These are phyloP conservation scores for Puccinia horiana DNA, from an alignment of 1,284 basidiomycete genomes.

Conservation along the genomic window DNA sequence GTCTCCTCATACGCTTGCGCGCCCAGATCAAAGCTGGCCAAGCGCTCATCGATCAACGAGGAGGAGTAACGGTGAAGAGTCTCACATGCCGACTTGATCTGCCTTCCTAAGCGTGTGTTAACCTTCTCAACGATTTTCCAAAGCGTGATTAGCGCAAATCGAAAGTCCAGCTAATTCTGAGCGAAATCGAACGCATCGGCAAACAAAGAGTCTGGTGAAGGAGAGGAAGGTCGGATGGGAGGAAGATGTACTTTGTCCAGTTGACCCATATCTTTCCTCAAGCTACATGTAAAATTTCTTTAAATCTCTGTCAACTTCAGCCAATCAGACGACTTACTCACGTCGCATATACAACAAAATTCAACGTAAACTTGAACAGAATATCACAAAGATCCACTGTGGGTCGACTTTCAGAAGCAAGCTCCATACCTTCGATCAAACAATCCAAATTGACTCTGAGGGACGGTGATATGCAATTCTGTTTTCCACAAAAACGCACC, in stretches of 20 bases:
- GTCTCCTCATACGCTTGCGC: background rate
- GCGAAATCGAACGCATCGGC: constrained; percentile 38
- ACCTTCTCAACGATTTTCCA: constrained; percentile 32
- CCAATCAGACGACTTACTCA: background rate
- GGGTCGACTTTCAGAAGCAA: background rate
- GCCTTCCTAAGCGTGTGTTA: background rate
- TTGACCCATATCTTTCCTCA: constrained; percentile 26
- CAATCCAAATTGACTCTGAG: constrained; percentile 13
- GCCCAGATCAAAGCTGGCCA: background rate
- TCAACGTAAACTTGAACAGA: constrained; percentile 22
- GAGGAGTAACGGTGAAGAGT: constrained; percentile 18
- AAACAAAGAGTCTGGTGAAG: background rate
- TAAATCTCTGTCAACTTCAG: background rate
- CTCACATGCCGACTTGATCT: constrained; percentile 10
- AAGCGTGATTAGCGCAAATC: background rate
- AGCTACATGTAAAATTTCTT: background rate
- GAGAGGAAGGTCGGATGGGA: background rate
- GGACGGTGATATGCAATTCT: constrained; percentile 20
- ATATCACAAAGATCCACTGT: constrained; percentile 17
- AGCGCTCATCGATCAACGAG: constrained; percentile 26
- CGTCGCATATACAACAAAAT: constrained; percentile 24
- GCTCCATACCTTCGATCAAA: background rate
- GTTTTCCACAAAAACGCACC: background rate
- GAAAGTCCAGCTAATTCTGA: constrained; percentile 22
- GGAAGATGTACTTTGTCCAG: background rate